Evolutionary conservation across 2,329 filamentous ascomycete genomes (phyloP), one percentile per base, ranked within the genome.

Genomic region (Fusarium sp.): DNA sequence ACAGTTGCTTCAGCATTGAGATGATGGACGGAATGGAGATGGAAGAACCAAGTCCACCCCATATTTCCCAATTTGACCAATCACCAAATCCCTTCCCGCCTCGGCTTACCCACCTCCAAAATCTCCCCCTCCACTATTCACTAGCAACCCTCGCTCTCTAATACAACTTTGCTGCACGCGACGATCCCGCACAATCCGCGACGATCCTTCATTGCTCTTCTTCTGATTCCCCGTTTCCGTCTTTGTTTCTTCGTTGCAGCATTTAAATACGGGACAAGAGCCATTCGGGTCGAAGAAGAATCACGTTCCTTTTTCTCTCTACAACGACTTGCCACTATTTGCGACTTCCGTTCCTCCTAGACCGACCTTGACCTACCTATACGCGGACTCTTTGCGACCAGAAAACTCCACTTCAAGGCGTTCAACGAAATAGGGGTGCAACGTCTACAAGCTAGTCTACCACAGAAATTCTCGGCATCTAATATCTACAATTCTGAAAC

Each of bases 131-230:
- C 54, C 38, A 56, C 53, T 56, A 55, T 66, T 61, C 61, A 66
- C 70, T 70, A 61, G 36, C 66, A 73, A 51, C 56, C 8, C 28
- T 28, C 28, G 28, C 28, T 9, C 63, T 72, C 72, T 72, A 60
- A 69, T 74, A 65, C 71, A 73, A 71, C 47, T 53, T 61, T 67
- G 26, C 28, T 39, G 53, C 63, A 68, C 53, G 51, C 69, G 63
- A 72, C 69, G 69, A 73, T 73, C 70, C 70, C 71, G 71, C 70
- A 68, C 62, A 73, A 74, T 57, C 72, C 72, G 72, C 36, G 44
- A 66, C 36, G 58, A 50, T 66, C 17, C 41, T 39, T 47, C 26
- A 35, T 45, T 42, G 38, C 44, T 60, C 32, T 36, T 44, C 39
- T 53, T 57, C 26, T 55, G 30, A 26, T 41, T 63, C 26, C 45